Conservation (phyloP, 345 rosid species). For the thale cress (Arabidopsis thaliana) region TAIR10.1 NC_003075.7:12259001-12259500, state of each 20-base stretch:
- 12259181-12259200: not conserved
- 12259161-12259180: too few relatives aligned
- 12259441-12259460: constrained; percentile 36
- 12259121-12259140: not conserved
- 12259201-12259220: not conserved
- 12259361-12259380: not conserved
- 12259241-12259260: not conserved
- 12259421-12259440: constrained; percentile 23
- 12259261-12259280: not conserved
- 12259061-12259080: constrained; percentile 8
- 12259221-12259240: not conserved
- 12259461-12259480: constrained; percentile 40
- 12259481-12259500: not conserved
- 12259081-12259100: constrained; percentile 6
- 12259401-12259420: not conserved
- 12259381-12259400: not conserved
- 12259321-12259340: constrained; percentile 19
- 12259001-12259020: not conserved
- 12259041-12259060: constrained; percentile 5
- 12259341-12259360: not conserved
- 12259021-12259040: not conserved
- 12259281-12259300: not conserved
- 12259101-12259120: not conserved
- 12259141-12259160: too few relatives aligned
- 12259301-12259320: not conserved